Base-by-base conservation (phyloP, 2,329 filamentous ascomycete genomes). In the Xylaria digitata region DNA sequence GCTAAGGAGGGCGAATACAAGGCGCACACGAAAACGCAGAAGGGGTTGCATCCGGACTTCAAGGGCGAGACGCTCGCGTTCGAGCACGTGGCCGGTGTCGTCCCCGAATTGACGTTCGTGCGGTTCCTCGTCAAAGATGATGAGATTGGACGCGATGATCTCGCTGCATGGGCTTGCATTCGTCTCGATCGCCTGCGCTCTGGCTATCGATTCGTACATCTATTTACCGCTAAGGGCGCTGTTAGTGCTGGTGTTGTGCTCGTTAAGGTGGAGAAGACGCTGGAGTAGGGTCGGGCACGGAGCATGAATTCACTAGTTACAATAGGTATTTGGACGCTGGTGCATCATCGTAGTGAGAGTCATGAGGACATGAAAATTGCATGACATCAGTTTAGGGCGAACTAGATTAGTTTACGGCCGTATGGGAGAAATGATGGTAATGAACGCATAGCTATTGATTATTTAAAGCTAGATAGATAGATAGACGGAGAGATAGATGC, bases 151-250 rank as follows among this genome's bases (percentile, higher is more conserved):
- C 86, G 86, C 69, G 94, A 98, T 75, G 87, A 91, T 66, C 79
- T 97, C 63, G 90, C 93, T 11, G 93, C 91, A 2, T 98, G 96
- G 96, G 89, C 92, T 1, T 97, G 94, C 75, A 90, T 97, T 72
- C 86, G 94, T 45, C 86, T 98, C 23, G 94, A 97, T 79, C 86
- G 94, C 7, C 79, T 97, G 66, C 88, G 88, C 67, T 82, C 86
- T 40, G 95, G 96, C 0, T 92, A 92, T 72, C 85, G 94, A 11
- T 89, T 97, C 71, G 83, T 98, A 63, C 91, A 90, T 73, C 81
- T 98, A 65, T 84, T 92, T 69, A 90, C 97, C 75, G 82, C 84
- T 30, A 85, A 89, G 68, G 93, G 93, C 0, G 81, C 84, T 34
- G 79, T 87, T 63, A 91, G 87, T 2, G 85, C 87, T 23, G 93